These are phyloP conservation scores for Solanum ossicruentum DNA, from an alignment of 257 asterid genomes.

Conservation along the genomic window DNA sequence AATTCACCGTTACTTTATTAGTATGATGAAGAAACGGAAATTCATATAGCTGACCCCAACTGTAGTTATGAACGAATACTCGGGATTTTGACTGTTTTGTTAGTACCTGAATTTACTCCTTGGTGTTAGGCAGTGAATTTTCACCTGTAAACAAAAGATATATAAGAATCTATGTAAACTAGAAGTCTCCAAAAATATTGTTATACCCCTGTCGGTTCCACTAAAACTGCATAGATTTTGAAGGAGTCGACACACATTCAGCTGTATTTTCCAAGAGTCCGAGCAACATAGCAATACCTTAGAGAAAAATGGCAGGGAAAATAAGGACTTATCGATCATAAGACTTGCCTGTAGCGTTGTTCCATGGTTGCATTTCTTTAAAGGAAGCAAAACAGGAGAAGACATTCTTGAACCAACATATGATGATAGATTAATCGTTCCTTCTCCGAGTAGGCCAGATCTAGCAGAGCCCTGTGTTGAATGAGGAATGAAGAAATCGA, in stretches of 20 bases:
- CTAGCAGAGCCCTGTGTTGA: constrained; percentile 57
- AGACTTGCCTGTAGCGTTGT: constrained; percentile 54
- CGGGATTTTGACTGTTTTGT: background rate
- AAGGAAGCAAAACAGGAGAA: constrained; percentile 53
- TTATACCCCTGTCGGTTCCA: background rate
- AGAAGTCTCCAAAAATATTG: background rate
- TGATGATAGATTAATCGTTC: constrained; percentile 39
- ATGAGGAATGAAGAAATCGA: background rate
- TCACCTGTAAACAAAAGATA: constrained; percentile 36
- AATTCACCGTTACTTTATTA: background rate
- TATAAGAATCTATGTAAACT: background rate
- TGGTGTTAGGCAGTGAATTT: constrained; percentile 55
- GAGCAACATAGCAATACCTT: background rate
- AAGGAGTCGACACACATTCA: background rate
- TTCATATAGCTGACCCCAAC: background rate
- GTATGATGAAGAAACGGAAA: background rate
- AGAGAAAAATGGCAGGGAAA: background rate
- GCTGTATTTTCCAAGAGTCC: background rate
- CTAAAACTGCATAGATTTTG: background rate
- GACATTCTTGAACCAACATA: constrained; percentile 35
- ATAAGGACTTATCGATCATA: background rate
- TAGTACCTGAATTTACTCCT: constrained; percentile 47
- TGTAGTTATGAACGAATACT: background rate
- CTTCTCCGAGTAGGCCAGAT: constrained; percentile 75
- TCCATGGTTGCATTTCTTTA: constrained; percentile 61